Evolutionary conservation across 192 early-diverging fungal genomes (phyloP).

Genomic region (Jimgerdemannia lactiflua): DNA sequence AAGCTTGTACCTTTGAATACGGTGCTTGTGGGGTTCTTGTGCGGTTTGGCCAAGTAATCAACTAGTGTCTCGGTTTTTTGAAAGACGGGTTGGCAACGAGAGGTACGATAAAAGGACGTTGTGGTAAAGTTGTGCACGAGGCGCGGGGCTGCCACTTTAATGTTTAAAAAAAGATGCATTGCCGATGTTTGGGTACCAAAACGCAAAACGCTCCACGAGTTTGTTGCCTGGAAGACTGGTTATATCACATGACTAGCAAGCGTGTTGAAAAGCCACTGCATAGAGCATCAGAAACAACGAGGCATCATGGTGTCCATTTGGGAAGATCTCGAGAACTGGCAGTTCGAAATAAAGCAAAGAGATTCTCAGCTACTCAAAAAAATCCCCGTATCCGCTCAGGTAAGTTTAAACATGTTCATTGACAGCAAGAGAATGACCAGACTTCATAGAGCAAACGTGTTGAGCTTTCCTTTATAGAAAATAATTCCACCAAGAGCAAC

Average conservation of each 20-base stretch:
- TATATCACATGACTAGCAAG: neutral
- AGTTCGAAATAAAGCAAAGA: conserved; percentile 16
- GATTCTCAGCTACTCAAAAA: conserved; percentile 14
- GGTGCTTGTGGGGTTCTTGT: neutral
- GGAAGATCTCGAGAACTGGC: conserved; percentile 23
- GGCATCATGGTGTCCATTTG: conserved; percentile 1
- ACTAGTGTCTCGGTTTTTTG: neutral
- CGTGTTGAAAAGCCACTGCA: neutral
- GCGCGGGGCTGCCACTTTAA: neutral
- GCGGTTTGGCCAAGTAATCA: neutral
- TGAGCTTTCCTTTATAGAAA: neutral
- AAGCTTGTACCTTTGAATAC: conserved; percentile 2
- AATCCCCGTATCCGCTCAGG: conserved; percentile 19
- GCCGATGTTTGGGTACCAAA: too few relatives aligned
- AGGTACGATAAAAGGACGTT: neutral
- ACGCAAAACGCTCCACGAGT: too few relatives aligned
- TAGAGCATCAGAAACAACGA: neutral
- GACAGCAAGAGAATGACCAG: neutral
- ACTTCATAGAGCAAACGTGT: too few relatives aligned
- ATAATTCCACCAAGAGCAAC: neutral
- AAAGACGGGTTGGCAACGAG: neutral
- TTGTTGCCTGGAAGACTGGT: neutral
- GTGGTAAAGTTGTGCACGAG: neutral
- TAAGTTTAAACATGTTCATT: neutral
- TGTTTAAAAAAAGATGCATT: neutral